phyloP scores from a whole-genome alignment of 2,329 filamentous ascomycete genomes.

The Cladophialophora immunda region DNA sequence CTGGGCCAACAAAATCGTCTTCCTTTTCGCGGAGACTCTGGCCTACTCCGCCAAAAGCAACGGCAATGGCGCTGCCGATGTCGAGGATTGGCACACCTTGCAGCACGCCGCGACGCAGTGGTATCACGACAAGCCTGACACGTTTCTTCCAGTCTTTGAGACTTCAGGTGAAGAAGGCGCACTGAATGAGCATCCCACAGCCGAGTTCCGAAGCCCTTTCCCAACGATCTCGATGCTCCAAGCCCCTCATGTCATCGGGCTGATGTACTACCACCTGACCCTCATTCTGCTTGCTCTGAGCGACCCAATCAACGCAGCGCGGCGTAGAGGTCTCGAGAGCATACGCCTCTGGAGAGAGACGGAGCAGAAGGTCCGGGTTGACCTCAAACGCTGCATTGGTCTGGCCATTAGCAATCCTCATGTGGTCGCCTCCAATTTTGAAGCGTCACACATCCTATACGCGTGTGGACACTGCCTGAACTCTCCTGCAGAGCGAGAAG shows the following conservation, averaged over 20 bases:
- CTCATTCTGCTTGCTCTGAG: slow-evolving; percentile 5
- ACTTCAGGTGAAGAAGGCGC: not conserved
- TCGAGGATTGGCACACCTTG: slow-evolving; percentile 8
- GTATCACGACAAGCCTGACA: slow-evolving; percentile 5
- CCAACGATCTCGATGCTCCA: slow-evolving; percentile 11
- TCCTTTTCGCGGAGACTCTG: slow-evolving; percentile 8
- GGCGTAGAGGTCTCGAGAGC: not conserved
- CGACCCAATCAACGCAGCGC: not conserved
- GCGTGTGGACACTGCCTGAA: slow-evolving; percentile 5
- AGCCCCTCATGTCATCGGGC: slow-evolving; percentile 8
- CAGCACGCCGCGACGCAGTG: slow-evolving; percentile 6
- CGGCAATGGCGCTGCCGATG: not conserved
- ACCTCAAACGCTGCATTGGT: slow-evolving; percentile 5
- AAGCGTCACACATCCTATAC: slow-evolving; percentile 7
- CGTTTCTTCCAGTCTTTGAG: slow-evolving; percentile 3
- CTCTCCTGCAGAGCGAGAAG: not conserved
- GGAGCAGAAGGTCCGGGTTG: not conserved
- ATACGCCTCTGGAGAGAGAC: not conserved
- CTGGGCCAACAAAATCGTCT: slow-evolving; percentile 13
- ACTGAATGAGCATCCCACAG: not conserved
- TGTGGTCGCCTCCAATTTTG: not conserved
- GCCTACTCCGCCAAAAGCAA: not conserved
- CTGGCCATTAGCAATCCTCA: not conserved
- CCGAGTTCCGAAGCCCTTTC: not conserved
- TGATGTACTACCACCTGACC: slow-evolving; percentile 13